Conservation (phyloP, 2,329 filamentous ascomycete genomes). For the Colletotrichum sansevieriae region DNA sequence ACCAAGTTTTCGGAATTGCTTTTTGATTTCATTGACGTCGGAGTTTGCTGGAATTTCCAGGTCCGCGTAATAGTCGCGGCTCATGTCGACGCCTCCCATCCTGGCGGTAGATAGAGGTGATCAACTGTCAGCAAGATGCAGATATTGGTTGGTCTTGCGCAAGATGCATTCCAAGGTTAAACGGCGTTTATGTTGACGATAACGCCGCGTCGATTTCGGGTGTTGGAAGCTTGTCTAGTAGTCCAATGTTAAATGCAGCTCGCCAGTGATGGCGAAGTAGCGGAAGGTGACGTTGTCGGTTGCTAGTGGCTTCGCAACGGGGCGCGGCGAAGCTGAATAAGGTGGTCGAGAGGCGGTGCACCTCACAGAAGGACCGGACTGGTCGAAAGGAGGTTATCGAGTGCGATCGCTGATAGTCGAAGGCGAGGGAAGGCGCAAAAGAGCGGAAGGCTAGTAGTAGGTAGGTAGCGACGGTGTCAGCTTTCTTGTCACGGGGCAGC, state of each 20-base stretch:
- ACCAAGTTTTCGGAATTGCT: slow-evolving; percentile 88
- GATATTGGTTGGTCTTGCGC: not conserved
- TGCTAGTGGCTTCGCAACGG: slow-evolving; percentile 7
- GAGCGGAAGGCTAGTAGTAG: slow-evolving; percentile 9
- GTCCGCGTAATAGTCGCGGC: slow-evolving; percentile 87
- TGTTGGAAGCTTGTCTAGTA: not conserved
- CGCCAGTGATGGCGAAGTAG: slow-evolving; percentile 1
- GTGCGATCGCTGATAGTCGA: slow-evolving; percentile 14
- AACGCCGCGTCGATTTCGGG: not conserved
- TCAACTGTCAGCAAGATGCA: slow-evolving; percentile 16
- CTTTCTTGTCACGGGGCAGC: slow-evolving; percentile 20
- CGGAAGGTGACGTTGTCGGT: slow-evolving; percentile 9
- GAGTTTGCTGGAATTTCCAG: slow-evolving; percentile 78
- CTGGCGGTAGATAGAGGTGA: slow-evolving; percentile 46
- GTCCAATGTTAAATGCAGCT: slow-evolving; percentile 9
- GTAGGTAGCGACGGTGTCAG: slow-evolving; percentile 20
- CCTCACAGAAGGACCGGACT: not conserved
- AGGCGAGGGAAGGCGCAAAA: slow-evolving; percentile 15
- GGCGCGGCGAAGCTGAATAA: slow-evolving; percentile 6
- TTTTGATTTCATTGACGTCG: slow-evolving; percentile 82
- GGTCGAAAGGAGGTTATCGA: slow-evolving; percentile 10
- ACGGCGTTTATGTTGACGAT: slow-evolving; percentile 3
- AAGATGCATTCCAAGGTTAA: slow-evolving; percentile 26
- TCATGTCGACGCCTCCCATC: slow-evolving; percentile 78
- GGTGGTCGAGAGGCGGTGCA: slow-evolving; percentile 9